A percentile compares a stretch with the other conserved stretches of the same genome.
Conservation (phyloP, 1,284 basidiomycete genomes). For the Leucoagaricus sp. region DNA sequence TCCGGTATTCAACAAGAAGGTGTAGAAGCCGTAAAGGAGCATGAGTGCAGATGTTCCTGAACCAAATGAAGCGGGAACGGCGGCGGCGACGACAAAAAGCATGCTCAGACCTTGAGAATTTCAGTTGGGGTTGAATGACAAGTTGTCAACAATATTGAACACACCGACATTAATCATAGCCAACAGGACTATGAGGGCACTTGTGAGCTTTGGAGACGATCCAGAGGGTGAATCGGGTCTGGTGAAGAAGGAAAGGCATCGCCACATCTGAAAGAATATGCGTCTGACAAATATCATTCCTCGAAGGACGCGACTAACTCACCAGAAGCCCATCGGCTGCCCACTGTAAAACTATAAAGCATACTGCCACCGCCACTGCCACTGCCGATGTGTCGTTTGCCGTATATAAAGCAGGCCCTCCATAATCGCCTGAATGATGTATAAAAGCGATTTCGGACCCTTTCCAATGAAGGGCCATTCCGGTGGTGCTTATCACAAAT, state of each 20-base stretch:
- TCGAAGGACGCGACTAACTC: not conserved
- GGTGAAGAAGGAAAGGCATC: conserved; percentile 1
- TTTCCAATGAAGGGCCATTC: not conserved
- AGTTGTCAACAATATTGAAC: not conserved
- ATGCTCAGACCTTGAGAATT: not conserved
- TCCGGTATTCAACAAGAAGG: conserved; percentile 26
- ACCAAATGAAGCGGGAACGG: not conserved
- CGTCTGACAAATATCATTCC: not conserved
- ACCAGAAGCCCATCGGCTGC: conserved; percentile 4
- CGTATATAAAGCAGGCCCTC: not conserved
- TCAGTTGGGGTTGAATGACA: too few species aligned
- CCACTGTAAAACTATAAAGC: conserved; percentile 4
- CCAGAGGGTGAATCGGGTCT: too few species aligned
- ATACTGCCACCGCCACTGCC: not conserved
- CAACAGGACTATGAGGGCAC: not conserved
- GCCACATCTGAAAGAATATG: conserved; percentile 1
- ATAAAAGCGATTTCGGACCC: not conserved
- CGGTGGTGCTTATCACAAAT: not conserved
- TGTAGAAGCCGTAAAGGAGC: conserved; percentile 2
- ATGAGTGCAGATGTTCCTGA: too few species aligned
- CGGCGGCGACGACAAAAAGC: not conserved
- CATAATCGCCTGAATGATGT: not conserved
- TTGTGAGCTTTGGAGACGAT: not conserved
- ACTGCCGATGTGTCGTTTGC: not conserved
- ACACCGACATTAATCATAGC: not conserved